Evolutionary conservation across 1,139 yeast genomes (phyloP).

Genomic region (Pichia sp.): DNA sequence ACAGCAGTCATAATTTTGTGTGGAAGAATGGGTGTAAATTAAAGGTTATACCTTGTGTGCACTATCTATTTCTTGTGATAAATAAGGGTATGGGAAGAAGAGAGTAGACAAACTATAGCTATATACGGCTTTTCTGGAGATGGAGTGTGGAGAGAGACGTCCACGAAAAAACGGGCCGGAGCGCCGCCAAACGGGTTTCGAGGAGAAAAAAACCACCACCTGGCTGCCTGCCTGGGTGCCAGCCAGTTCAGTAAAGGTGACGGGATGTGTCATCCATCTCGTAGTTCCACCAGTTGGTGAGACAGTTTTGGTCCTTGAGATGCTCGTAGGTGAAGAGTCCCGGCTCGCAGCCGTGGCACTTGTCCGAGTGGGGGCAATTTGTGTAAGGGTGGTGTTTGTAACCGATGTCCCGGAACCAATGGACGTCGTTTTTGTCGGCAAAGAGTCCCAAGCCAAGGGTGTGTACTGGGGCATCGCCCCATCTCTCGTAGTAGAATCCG

Average conservation of each 20-base stretch:
- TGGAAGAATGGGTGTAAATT: too few relatives aligned
- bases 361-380: conserved; percentile 57
- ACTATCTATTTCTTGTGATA: not conserved
- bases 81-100: not conserved
- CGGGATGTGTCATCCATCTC: conserved; percentile 42
- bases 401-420: conserved; percentile 89
- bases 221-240: too few relatives aligned
- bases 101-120: not conserved
- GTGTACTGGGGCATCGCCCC: conserved; percentile 94
- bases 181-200: not conserved
- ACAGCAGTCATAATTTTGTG: conserved; percentile 42
- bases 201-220: too few relatives aligned
- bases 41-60: too few relatives aligned
- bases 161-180: not conserved
- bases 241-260: conserved; percentile 25
- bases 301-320: conserved; percentile 62
- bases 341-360: conserved; percentile 37
- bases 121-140: not conserved
- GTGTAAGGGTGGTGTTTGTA: conserved; percentile 62
- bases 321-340: conserved; percentile 44
- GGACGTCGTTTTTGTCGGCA: conserved; percentile 63
- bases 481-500: conserved; percentile 79
- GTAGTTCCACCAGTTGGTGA: conserved; percentile 66
- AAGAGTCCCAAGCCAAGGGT: conserved; percentile 70
- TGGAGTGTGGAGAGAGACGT: not conserved